Evolutionary conservation across 768 basidiomycete species (phyloP), one percentile per base, ranked within the genome.

Genomic region (Leccinum incarnatum): DNA sequence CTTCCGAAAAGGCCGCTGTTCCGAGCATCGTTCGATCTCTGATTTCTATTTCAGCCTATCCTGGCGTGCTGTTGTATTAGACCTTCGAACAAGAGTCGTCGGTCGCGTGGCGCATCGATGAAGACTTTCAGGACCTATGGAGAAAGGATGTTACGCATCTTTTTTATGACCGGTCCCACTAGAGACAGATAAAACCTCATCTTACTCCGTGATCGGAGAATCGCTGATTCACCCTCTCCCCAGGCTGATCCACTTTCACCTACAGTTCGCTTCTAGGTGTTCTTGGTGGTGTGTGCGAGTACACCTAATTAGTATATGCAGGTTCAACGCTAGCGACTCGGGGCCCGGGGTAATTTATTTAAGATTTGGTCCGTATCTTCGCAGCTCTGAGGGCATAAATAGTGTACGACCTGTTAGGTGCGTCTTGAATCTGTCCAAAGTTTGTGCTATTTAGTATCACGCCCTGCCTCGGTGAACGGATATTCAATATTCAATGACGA

Each of bases 21-120:
- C 71, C 92, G 89, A 89, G 76, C 78, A 8, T 83, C 85, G 1
- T 90, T 92, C 64, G 89, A 90, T 17, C 70, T 88, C 23, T 91
- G 88, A 87, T 89, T 89, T 72, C 65, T 76, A 14, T 91, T 83
- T 56, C 64, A 73, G 48, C 86, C 86, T 5, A 80, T 87, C 4
- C 72, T 85, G 15, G 67, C 67, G 12, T 72, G 30, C 27, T 6
- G 8, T 8, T 37, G 40, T 9, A 19, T 37, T 50, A 17, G 5
- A 23, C 15, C 12, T 29, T 25, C 29, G 42, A 45, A 45, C 42
- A 45, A 45, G 42, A n/a, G n/a, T 45, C 0, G 46, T 90, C 89
- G 0, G 69, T 77, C n/a, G 51, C 49, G 1, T 89, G 87, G 88
- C 60, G 51, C 0, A 68, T 86, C 23, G 85, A 87, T 2, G 58